Conservation (phyloP, 345 rosid genomes). For the Sapria himalayana region DNA sequence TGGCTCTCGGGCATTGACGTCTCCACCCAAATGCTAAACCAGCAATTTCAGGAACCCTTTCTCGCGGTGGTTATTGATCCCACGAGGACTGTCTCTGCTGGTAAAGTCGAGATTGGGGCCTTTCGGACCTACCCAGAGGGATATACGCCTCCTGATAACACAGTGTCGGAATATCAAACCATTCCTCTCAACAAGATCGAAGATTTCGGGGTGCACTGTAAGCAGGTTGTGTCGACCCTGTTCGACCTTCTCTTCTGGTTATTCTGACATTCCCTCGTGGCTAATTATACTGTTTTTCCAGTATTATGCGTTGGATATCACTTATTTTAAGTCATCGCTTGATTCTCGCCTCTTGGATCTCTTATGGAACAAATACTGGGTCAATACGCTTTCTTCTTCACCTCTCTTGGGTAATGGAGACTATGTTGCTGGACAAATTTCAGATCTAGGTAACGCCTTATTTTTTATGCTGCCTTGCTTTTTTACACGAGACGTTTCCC, state of each 20-base stretch:
- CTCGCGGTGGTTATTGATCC: conserved; percentile 97
- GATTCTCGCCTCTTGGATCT: conserved; percentile 93
- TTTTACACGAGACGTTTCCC: too few relatives aligned
- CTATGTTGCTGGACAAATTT: conserved; percentile 95
- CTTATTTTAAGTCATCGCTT: conserved; percentile 90
- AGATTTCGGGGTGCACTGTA: conserved; percentile 90
- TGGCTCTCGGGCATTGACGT: conserved; percentile 99
- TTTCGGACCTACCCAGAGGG: conserved; percentile 96
- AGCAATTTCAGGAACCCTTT: conserved; percentile 91
- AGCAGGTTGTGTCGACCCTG: conserved; percentile 34
- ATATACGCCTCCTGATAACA: conserved; percentile 60
- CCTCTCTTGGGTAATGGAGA: conserved; percentile 95
- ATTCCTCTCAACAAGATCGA: conserved; percentile 88
- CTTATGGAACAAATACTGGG: conserved; percentile 97
- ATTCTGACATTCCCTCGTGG: background rate
- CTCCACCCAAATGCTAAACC: conserved; percentile 95
- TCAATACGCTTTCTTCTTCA: conserved; percentile 88
- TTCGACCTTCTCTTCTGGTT: background rate
- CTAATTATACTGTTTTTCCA: conserved; percentile 16
- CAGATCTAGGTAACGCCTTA: conserved; percentile 62
- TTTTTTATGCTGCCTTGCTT: background rate
- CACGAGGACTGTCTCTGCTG: conserved; percentile 97
- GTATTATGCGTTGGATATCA: conserved; percentile 88
- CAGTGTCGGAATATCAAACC: conserved; percentile 83
- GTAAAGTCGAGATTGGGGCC: conserved; percentile 99